Conservation (phyloP, 352 stramenopile species). For the Pythium rhizo-oryzae region DNA sequence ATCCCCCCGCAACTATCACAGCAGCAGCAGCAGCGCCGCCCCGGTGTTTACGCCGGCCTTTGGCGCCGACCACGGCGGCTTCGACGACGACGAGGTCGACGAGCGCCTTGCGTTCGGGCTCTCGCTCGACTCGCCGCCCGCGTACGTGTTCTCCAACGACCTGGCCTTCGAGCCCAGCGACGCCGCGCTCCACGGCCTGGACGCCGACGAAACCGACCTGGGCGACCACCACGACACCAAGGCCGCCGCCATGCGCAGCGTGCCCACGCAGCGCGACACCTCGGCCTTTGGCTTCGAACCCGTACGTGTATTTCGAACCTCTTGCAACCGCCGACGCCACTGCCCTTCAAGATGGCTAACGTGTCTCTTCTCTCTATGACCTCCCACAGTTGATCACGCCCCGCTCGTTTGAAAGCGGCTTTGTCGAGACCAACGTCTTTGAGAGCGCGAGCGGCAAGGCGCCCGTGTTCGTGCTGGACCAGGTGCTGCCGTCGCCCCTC, state of each 20-base stretch:
- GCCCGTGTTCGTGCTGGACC: slow-evolving; percentile 35
- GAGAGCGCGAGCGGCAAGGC: slow-evolving; percentile 22
- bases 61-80: slow-evolving; percentile 3
- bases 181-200: neutral
- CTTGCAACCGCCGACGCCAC: too few species aligned
- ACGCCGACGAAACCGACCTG: slow-evolving; percentile 26
- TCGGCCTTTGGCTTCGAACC: slow-evolving; percentile 27
- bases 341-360: slow-evolving; percentile 4
- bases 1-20: slow-evolving; percentile 11
- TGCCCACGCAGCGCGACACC: slow-evolving; percentile 26
- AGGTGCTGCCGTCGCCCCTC: slow-evolving; percentile 16
- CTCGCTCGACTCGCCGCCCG: slow-evolving; percentile 36
- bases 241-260: slow-evolving; percentile 28
- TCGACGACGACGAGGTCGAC: slow-evolving; percentile 25
- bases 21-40: slow-evolving; percentile 2
- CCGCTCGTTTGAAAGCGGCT: slow-evolving; percentile 23
- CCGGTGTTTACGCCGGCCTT: slow-evolving; percentile 30
- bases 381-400: slow-evolving; percentile 27
- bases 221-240: slow-evolving; percentile 33
- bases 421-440: slow-evolving; percentile 31
- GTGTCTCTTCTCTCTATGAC: too few species aligned
- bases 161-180: slow-evolving; percentile 21
- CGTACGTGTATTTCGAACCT: slow-evolving; percentile 10
- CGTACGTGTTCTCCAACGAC: slow-evolving; percentile 41
- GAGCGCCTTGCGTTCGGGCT: slow-evolving; percentile 29